These are phyloP conservation scores for Sequoiadendron giganteum DNA, from an alignment of 75 land plant species.

Conservation along the genomic window DNA sequence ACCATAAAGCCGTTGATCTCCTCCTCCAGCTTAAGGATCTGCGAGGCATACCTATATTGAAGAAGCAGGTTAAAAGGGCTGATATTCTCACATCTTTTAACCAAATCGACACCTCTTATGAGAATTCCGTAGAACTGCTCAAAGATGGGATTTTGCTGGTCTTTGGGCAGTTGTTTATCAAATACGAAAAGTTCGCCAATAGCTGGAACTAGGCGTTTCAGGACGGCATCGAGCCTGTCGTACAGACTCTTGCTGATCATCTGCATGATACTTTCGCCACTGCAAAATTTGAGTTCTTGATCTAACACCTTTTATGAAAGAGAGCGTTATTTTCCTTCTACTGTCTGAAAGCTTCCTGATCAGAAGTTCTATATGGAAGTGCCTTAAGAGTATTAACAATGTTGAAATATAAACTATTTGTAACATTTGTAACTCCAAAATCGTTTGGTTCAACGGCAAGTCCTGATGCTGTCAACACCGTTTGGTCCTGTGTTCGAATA, in stretches of 20 bases:
- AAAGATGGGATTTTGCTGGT: constrained; percentile 3
- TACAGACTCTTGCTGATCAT: background rate
- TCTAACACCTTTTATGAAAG: no score
- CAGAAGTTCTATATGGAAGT: no score
- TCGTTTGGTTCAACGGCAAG: no score
- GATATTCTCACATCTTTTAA: background rate
- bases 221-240: background rate
- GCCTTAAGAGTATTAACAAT: no score
- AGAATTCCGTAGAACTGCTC: background rate
- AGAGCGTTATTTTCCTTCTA: no score
- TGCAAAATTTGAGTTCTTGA: background rate
- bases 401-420: no score
- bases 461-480: no score
- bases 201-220: background rate
- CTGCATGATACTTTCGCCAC: background rate
- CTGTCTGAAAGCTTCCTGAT: no score
- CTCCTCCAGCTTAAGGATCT: background rate
- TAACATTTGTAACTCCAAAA: no score
- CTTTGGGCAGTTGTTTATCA: background rate
- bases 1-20: background rate
- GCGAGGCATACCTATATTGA: background rate
- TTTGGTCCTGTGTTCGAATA: no score
- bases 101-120: background rate
- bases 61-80: background rate
- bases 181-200: background rate